Base-by-base conservation (phyloP, 2,329 filamentous ascomycete genomes). In the Phyllosticta paracitricarpa region DNA sequence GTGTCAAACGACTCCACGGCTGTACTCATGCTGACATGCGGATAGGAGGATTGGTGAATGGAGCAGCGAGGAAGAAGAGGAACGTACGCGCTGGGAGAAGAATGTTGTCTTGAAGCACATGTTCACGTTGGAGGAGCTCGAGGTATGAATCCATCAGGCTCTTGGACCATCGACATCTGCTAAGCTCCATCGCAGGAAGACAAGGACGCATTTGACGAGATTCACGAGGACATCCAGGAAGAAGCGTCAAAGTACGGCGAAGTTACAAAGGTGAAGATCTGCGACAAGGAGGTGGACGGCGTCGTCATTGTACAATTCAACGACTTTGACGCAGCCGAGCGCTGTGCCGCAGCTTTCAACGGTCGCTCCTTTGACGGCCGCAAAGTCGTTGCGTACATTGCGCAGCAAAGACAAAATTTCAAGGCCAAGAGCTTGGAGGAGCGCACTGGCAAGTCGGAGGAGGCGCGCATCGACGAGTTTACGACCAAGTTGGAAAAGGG, bases 221-320 rank as follows among this genome's bases (percentile, higher is more conserved):
- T 62, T 25, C 22, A 51, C 9, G 56, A 54, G 14, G 94, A 99
- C 71, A 89, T 97, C 61, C 84, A 89, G 54, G 90, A 96, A 57
- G 92, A 96, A 75, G 96, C 91, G 72, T 81, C 84, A 62, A 95
- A 95, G 75, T 79, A 94, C 14, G 94, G 94, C 2, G 81, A 87
- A 25, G 90, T 97, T 40, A 96, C 91, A 33, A 97, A 95, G 70
- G 89, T 97, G 51, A 86, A 94, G 2, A 78, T 99, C 17, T 99
- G 89, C 72, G 94, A 99, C 72, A 81, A 87, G 65, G 95, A 99
- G 74, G 77, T 83, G 3, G 88, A 91, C 0, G 94, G 94, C 19
- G 83, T 97, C 48, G 88, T 92, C 8, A 92, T 86, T 59, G 89
- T 99, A 64, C 86, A 88, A 68, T 99, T 96, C 77, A 78, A 81